These are phyloP conservation scores for Phanerodontia chrysosporium DNA, from an alignment of 768 basidiomycete species.

Conservation along the genomic window DNA sequence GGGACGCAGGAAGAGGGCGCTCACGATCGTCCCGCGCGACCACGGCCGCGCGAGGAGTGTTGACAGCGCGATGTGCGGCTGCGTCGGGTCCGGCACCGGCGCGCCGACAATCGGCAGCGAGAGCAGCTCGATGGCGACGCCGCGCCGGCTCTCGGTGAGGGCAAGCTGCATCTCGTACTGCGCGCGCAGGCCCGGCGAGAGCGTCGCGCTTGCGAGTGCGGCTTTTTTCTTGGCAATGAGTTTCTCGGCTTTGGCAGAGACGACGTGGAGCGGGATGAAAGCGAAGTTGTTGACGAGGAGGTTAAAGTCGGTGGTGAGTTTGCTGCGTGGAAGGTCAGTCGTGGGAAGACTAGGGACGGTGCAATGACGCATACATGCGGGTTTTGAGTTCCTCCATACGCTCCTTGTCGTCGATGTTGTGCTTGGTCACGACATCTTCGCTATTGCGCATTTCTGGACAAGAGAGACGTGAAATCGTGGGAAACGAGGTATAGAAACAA, in stretches of 20 bases:
- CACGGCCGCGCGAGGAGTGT: conserved; percentile 14
- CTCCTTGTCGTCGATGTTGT: background rate
- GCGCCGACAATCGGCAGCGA: background rate
- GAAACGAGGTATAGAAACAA: background rate
- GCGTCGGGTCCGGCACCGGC: background rate
- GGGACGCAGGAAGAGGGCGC: background rate
- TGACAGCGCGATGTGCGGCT: conserved; percentile 7
- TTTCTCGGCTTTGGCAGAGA: background rate
- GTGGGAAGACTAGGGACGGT: background rate
- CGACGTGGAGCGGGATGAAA: background rate
- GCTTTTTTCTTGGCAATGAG: background rate
- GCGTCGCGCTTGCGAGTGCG: background rate
- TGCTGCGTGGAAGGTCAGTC: background rate
- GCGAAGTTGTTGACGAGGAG: background rate
- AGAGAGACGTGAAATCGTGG: conserved; percentile 25
- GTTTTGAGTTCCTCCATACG: background rate
- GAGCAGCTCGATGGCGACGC: background rate
- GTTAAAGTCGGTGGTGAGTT: background rate
- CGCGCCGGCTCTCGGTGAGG: background rate
- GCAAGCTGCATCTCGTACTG: conserved; percentile 22
- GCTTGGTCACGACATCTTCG: conserved; percentile 28
- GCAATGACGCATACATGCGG: background rate
- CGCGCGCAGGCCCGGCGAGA: conserved; percentile 16
- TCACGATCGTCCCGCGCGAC: conserved; percentile 17
- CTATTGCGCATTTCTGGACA: conserved; percentile 41